Evolutionary conservation across 192 early-diverging fungal genomes (phyloP).

Genomic region (Geosiphon pyriformis): DNA sequence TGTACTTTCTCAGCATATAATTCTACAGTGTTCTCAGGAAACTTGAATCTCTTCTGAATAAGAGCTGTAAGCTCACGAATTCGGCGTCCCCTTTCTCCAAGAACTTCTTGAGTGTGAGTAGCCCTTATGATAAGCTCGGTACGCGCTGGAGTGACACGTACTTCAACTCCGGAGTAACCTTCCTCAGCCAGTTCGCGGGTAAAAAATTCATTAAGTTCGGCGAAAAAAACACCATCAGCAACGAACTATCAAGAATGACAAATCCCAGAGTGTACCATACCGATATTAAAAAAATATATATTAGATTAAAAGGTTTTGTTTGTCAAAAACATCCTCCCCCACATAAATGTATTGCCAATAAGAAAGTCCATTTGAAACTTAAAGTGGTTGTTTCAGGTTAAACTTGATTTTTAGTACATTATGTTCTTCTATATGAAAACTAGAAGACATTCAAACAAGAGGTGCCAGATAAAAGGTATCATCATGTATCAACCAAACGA

Average conservation of each 20-base stretch:
- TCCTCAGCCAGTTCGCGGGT: conserved; percentile 94
- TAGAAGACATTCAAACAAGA: conserved; percentile 51
- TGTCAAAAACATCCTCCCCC: background rate
- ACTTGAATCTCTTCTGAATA: conserved; percentile 99
- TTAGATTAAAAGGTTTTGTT: background rate
- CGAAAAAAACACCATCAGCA: conserved; percentile 99
- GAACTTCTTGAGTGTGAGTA: conserved; percentile 95
- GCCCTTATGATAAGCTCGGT: conserved; percentile 99
- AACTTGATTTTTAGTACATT: conserved; percentile 32
- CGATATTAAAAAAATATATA: background rate
- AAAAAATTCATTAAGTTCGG: conserved; percentile 99
- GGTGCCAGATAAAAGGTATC: conserved; percentile 48
- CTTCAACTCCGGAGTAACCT: conserved; percentile 99
- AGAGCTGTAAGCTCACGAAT: conserved; percentile 97
- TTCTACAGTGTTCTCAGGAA: conserved; percentile 97
- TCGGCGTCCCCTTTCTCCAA: conserved; percentile 97
- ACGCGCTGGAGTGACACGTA: conserved; percentile 97
- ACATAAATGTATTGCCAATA: background rate
- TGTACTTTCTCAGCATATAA: conserved; percentile 97
- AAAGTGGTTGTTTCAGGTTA: conserved; percentile 37
- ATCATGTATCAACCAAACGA: conserved; percentile 30
- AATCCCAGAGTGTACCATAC: background rate
- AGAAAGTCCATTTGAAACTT: background rate
- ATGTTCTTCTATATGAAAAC: conserved; percentile 8
- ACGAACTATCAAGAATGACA: conserved; percentile 67